phyloP scores from a whole-genome alignment of 2,329 filamentous ascomycete species.

The Pseudocercospora fijiensis region DNA sequence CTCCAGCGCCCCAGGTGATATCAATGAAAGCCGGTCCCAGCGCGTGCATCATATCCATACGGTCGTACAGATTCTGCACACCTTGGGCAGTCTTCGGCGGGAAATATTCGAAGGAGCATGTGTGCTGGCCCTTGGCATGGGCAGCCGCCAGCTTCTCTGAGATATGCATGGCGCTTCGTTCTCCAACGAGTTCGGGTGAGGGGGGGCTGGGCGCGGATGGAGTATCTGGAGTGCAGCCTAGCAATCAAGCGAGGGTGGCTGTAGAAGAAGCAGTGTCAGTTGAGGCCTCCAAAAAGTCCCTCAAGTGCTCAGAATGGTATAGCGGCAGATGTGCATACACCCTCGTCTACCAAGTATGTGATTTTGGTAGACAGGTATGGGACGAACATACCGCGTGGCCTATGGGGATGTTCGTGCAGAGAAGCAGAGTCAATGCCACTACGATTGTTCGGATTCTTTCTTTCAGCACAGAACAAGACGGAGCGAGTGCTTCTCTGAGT shows the following conservation, averaged over 20 bases:
- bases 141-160: slow-evolving; percentile 84
- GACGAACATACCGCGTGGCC: neutral
- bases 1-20: slow-evolving; percentile 96
- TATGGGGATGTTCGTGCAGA: neutral
- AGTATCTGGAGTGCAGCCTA: neutral
- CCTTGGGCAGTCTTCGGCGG: slow-evolving; percentile 95
- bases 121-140: slow-evolving; percentile 73
- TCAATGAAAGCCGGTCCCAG: slow-evolving; percentile 95
- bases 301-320: neutral
- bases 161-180: slow-evolving; percentile 74
- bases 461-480: slow-evolving; percentile 10
- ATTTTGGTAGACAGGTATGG: neutral
- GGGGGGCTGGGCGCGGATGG: neutral
- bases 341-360: neutral
- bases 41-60: slow-evolving; percentile 98
- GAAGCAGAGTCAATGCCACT: slow-evolving; percentile 5
- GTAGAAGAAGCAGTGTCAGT: slow-evolving; percentile 5
- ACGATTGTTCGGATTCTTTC: slow-evolving; percentile 18
- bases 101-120: slow-evolving; percentile 99
- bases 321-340: neutral
- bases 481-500: slow-evolving; percentile 23
- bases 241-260: slow-evolving; percentile 1
- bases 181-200: neutral
- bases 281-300: neutral
- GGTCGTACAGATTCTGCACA: slow-evolving; percentile 98